Base-by-base conservation (phyloP, 129 eudicot genomes). In the Apium graveolens region DNA sequence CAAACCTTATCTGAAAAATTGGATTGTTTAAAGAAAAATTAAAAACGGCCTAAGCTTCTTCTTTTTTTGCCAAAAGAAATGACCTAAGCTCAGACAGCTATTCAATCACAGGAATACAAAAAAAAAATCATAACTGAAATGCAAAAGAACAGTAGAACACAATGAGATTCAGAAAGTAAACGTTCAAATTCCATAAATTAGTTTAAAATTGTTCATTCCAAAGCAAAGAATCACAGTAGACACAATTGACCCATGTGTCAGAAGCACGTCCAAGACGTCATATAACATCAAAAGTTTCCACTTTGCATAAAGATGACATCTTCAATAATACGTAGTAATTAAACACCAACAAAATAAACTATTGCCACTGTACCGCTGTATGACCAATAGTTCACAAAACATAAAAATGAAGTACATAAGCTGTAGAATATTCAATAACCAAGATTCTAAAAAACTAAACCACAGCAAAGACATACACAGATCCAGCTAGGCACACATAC, bases 361-460 rank as follows among this genome's bases (percentile, higher is more conserved):
- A 65, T 29, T 11, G 5, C 21, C 41, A 31, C 39, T 66, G 24
- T 31, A 31, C 24, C 16, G 37, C 38, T 13, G 11, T 66, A 66
- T 13, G 13, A 55, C 9, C 24, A 78, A n/a, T 10, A 10, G 32
- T 60, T n/a, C 26, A 60, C 0, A 26, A 26, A n/a, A n/a, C 32
- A 26, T 26, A 55, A 26, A 18, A 60, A n/a, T 60, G 31, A 60
- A 78, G 74, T 26, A 31, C 74, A 78, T n/a, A 10, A 63, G 42
- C 7, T 37, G 38, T 17, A 43, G 65, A 78, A 66, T 63, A 63
- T 78, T 66, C 48, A 79, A 42, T 18, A 8, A 51, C 38, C 77
- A 79, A 79, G 78, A 79, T 79, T 72, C 81, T 44, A 79, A 57
- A 35, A 55, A 66, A 39, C 57, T 29, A 3, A 73, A 73, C 32